phyloP scores from a whole-genome alignment of 305 asterid genomes.

The Fraxinus xanthoxyloides region DNA sequence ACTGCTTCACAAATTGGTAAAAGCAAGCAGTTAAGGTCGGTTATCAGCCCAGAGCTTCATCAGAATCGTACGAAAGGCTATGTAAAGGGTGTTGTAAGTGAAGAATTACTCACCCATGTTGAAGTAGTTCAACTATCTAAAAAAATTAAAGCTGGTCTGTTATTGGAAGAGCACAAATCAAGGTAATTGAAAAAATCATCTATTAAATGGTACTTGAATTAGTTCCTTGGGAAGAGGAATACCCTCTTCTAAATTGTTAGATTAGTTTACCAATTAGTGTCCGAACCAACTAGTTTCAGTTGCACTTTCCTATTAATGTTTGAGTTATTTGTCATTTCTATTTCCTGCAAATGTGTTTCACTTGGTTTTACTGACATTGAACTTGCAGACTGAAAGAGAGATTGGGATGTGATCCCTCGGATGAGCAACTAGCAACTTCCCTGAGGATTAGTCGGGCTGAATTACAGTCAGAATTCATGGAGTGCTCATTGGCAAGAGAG shows the following conservation, averaged over 20 bases:
- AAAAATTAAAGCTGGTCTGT: slow-evolving; percentile 65
- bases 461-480: slow-evolving; percentile 58
- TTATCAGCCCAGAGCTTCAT: slow-evolving; percentile 53
- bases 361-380: slow-evolving; percentile 1
- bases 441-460: slow-evolving; percentile 57
- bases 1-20: slow-evolving; percentile 24
- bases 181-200: slow-evolving; percentile 40
- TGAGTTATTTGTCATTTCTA: not conserved
- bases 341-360: not conserved
- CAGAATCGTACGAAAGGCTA: slow-evolving; percentile 64
- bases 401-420: slow-evolving; percentile 89
- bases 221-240: not conserved
- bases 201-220: not conserved
- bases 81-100: slow-evolving; percentile 60
- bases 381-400: slow-evolving; percentile 63
- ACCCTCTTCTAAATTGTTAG: not conserved
- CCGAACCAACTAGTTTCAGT: not conserved
- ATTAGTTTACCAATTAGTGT: not conserved
- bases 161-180: slow-evolving; percentile 64
- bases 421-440: slow-evolving; percentile 83
- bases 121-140: slow-evolving; percentile 79
- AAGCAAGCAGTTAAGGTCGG: slow-evolving; percentile 41
- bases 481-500: slow-evolving; percentile 86
- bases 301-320: not conserved
- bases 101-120: slow-evolving; percentile 71